Evolutionary conservation across 352 stramenopile genomes (phyloP).

Genomic region (Globisporangium carolinianum): DNA sequence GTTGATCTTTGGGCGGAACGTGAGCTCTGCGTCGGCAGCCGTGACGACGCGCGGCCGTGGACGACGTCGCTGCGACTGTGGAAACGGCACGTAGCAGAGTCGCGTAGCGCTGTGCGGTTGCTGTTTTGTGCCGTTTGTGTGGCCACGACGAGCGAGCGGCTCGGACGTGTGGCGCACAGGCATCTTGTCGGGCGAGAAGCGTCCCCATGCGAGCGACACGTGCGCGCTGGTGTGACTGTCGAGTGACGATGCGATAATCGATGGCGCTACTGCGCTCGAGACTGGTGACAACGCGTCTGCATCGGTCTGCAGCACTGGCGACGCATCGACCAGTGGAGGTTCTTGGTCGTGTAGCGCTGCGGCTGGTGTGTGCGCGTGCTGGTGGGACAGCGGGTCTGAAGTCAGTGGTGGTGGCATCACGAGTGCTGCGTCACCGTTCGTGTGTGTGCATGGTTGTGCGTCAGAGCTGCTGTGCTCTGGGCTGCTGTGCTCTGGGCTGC

Average conservation of each 20-base stretch:
- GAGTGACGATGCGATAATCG: not conserved
- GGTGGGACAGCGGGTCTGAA: too few species aligned
- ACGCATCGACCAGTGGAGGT: not conserved
- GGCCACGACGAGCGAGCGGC: constrained; percentile 3
- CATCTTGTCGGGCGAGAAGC: constrained; percentile 49
- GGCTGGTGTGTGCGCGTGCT: not conserved
- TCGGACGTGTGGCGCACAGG: constrained; percentile 10
- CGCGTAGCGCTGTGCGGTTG: not conserved
- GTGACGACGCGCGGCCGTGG: constrained; percentile 16
- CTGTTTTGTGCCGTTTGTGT: not conserved
- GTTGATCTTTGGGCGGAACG: constrained; percentile 57
- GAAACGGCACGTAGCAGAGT: constrained; percentile 12
- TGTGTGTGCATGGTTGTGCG: too few species aligned
- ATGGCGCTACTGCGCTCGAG: not conserved
- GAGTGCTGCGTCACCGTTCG: too few species aligned
- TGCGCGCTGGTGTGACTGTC: constrained; percentile 1
- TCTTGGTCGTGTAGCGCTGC: not conserved
- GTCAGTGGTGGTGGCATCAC: not conserved
- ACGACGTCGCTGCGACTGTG: constrained; percentile 10
- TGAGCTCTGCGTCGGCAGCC: constrained; percentile 26
- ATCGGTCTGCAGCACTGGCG: not conserved
- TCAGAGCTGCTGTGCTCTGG: not conserved
- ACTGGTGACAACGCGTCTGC: too few species aligned
- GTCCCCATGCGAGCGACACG: constrained; percentile 28
- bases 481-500: not conserved